Evolutionary conservation across 306 rosid species (phyloP), one percentile per base, ranked within the genome.

Genomic region (Casuarina cunninghamiana): DNA sequence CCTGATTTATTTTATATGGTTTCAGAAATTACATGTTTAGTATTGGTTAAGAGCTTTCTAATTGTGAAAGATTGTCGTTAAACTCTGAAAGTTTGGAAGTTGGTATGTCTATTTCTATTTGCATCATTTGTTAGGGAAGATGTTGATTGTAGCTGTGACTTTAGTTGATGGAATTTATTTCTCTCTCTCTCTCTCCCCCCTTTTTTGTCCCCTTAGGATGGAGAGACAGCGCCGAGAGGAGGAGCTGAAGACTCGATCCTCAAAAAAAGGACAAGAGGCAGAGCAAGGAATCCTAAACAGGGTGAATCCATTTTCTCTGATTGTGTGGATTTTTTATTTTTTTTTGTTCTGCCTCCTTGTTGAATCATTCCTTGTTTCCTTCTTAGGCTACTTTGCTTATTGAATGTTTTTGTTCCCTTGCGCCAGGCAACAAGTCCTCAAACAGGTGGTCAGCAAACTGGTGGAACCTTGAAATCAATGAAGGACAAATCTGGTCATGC

Each of bases 141-240:
- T 83, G 73, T 71, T 45, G 54, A 26, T 54, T 57, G 42, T 73
- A 62, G 70, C 57, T 53, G 50, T 66, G 37, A 39, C 49, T 16
- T 43, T 42, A 41, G 15, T 66, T 67, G 8, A 26, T 26, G 32
- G 32, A 26, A 26, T 26, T 26, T 26, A 26, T 26, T 26, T 26
- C 32, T 26, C 32, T 26, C 32, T 26, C 32, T 26, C 32, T 26
- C 32, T 26, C 26, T 21, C 32, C 32, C 32, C 32, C 32, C 32
- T 26, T 26, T 26, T 26, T 1, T 26, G 32, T 26, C 32, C 53
- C 77, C 54, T 48, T 81, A 95, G 99, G 86, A 93, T 95, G 99
- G 99, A 95, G 87, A 89, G 99, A 78, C 99, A 95, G 77, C 91
- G 99, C 38, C 89, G 96, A 69, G 99, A 95, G 87, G 99, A 95